phyloP scores from a whole-genome alignment of 2,329 filamentous ascomycete genomes.

The Cladosporium sp. region DNA sequence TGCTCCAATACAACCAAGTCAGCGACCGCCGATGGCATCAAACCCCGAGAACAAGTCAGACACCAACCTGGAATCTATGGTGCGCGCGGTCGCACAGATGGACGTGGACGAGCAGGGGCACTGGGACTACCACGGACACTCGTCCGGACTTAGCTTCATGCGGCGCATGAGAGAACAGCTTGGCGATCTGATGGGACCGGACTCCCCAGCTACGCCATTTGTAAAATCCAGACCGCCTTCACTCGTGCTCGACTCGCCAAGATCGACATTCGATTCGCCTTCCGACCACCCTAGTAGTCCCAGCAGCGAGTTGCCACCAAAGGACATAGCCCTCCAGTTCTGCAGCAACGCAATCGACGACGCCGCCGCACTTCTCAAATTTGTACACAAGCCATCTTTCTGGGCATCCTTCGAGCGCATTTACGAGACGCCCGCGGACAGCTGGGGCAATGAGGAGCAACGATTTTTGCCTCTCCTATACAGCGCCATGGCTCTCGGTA shows the following conservation, averaged over 20 bases:
- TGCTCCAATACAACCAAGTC: slow-evolving; percentile 27
- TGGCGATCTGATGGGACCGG: slow-evolving; percentile 69
- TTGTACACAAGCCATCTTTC: slow-evolving; percentile 80
- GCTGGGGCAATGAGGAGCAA: slow-evolving; percentile 48
- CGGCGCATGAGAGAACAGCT: slow-evolving; percentile 85
- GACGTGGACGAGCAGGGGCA: slow-evolving; percentile 89
- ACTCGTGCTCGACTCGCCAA: slow-evolving; percentile 68
- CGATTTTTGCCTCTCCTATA: slow-evolving; percentile 51
- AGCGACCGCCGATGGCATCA: slow-evolving; percentile 31
- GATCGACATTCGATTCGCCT: slow-evolving; percentile 60
- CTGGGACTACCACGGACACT: slow-evolving; percentile 94
- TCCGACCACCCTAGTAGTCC: slow-evolving; percentile 25
- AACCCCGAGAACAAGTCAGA: slow-evolving; percentile 55
- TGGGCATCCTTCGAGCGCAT: slow-evolving; percentile 74
- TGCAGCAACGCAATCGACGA: slow-evolving; percentile 63
- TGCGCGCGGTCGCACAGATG: slow-evolving; percentile 84
- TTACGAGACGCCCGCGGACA: slow-evolving; percentile 63
- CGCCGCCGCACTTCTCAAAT: slow-evolving; percentile 64
- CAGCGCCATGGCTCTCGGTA: slow-evolving; percentile 49
- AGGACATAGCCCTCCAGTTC: slow-evolving; percentile 56
- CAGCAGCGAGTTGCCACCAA: slow-evolving; percentile 68
- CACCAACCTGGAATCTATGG: slow-evolving; percentile 85
- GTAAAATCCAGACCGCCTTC: slow-evolving; percentile 55
- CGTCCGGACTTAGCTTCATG: slow-evolving; percentile 87
- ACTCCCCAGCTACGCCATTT: slow-evolving; percentile 59